Evolutionary conservation across 2,329 filamentous ascomycete genomes (phyloP).

Genomic region (Lasiodiplodia hormozganensis): DNA sequence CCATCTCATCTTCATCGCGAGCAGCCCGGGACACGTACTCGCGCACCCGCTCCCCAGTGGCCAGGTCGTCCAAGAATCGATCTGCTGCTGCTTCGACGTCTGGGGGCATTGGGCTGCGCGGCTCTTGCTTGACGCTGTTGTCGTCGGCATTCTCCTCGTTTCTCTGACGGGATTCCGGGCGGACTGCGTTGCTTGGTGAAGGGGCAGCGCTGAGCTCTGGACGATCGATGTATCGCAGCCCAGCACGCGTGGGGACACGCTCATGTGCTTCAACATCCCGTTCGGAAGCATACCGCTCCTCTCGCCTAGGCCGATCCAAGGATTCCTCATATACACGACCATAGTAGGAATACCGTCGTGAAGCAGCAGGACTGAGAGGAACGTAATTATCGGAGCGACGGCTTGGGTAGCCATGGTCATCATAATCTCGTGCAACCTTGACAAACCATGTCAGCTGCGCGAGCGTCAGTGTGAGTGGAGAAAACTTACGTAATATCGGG

Average conservation of each 20-base stretch:
- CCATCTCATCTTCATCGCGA: slow-evolving; percentile 27
- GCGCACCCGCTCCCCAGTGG: slow-evolving; percentile 34
- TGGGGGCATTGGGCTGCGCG: slow-evolving; percentile 32
- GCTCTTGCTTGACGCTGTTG: slow-evolving; percentile 11
- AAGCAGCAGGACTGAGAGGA: slow-evolving; percentile 39
- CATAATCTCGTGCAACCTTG: slow-evolving; percentile 39
- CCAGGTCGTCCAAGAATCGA: slow-evolving; percentile 45
- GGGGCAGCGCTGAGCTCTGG: slow-evolving; percentile 38
- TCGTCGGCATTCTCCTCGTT: slow-evolving; percentile 32
- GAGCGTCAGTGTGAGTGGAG: slow-evolving; percentile 12
- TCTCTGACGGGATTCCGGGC: slow-evolving; percentile 37
- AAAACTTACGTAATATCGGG: slow-evolving; percentile 43
- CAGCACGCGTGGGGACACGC: slow-evolving; percentile 36
- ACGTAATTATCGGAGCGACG: slow-evolving; percentile 37
- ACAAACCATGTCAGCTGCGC: slow-evolving; percentile 26
- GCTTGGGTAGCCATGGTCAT: slow-evolving; percentile 40
- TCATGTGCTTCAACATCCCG: slow-evolving; percentile 43
- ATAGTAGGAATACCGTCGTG: slow-evolving; percentile 38
- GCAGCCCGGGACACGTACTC: slow-evolving; percentile 27
- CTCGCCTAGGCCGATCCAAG: slow-evolving; percentile 36
- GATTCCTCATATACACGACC: slow-evolving; percentile 40
- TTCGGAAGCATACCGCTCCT: slow-evolving; percentile 34
- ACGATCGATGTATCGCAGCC: slow-evolving; percentile 39
- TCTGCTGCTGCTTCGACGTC: slow-evolving; percentile 40
- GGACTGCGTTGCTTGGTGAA: slow-evolving; percentile 36